These are phyloP conservation scores for Amaranthus cruentus DNA, from an alignment of 148 eudicot species.

Conservation along the genomic window DNA sequence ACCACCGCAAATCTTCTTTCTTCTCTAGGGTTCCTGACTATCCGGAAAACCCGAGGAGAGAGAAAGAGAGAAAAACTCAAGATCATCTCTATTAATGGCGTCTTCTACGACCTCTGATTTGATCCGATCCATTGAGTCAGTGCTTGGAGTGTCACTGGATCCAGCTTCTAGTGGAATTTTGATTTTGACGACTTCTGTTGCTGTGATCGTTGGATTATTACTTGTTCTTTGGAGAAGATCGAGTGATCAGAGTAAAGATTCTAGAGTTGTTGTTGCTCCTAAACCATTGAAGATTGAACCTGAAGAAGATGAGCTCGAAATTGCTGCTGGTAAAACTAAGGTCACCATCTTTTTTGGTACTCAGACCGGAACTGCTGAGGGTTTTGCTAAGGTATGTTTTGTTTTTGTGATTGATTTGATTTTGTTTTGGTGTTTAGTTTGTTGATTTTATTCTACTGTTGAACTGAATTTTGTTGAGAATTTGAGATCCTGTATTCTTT, in stretches of 20 bases:
- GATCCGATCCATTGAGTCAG: conserved; percentile 40
- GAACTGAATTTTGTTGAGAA: not conserved
- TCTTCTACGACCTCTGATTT: conserved; percentile 32
- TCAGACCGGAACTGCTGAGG: conserved; percentile 92
- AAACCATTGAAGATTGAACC: conserved; percentile 34
- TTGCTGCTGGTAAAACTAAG: conserved; percentile 51
- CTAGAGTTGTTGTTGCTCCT: conserved; percentile 34
- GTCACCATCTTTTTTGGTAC: conserved; percentile 67
- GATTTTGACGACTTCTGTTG: conserved; percentile 50
- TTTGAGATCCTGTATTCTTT: not conserved
- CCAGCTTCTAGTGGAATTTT: conserved; percentile 18
- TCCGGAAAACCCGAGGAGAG: conserved; percentile 3
- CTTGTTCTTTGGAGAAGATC: conserved; percentile 54
- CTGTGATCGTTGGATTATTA: conserved; percentile 49
- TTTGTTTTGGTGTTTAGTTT: not conserved
- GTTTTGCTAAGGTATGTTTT: conserved; percentile 71
- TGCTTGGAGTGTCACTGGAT: conserved; percentile 38
- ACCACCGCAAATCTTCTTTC: not conserved
- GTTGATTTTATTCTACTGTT: not conserved
- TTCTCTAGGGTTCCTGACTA: conserved; percentile 15
- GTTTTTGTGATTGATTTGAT: not conserved
- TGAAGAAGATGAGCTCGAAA: conserved; percentile 51
- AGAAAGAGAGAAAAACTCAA: not conserved
- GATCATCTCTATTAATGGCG: conserved; percentile 22
- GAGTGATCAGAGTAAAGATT: conserved; percentile 32